Evolutionary conservation across 2,329 filamentous ascomycete species (phyloP).

Genomic region (Cladosporium sp.): DNA sequence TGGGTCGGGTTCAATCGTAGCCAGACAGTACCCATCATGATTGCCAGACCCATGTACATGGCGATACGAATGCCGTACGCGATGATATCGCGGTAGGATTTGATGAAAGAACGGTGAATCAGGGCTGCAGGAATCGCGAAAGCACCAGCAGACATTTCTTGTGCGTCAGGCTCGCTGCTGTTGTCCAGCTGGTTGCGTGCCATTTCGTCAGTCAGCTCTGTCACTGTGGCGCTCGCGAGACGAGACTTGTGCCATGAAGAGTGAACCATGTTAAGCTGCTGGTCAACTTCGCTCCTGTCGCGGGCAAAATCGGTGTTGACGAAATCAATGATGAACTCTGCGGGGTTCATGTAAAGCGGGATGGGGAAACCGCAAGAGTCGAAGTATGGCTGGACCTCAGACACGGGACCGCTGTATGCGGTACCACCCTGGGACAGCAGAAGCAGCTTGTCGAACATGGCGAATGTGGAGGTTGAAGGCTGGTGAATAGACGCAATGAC

Average conservation of each 20-base stretch:
- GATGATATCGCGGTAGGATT: slow-evolving; percentile 77
- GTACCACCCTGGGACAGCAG: slow-evolving; percentile 67
- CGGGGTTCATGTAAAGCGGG: slow-evolving; percentile 70
- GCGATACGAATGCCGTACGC: slow-evolving; percentile 77
- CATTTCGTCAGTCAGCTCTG: slow-evolving; percentile 33
- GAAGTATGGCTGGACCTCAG: slow-evolving; percentile 60
- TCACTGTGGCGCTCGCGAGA: slow-evolving; percentile 33
- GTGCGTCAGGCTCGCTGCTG: slow-evolving; percentile 26
- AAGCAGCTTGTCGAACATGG: slow-evolving; percentile 74
- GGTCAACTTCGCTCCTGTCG: slow-evolving; percentile 44
- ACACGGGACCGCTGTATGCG: slow-evolving; percentile 67
- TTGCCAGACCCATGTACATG: slow-evolving; percentile 76
- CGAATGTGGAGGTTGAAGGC: slow-evolving; percentile 73
- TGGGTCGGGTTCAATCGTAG: slow-evolving; percentile 66
- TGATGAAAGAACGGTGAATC: slow-evolving; percentile 75
- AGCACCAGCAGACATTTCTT: slow-evolving; percentile 39
- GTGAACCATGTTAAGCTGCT: slow-evolving; percentile 52
- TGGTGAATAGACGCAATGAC: slow-evolving; percentile 83
- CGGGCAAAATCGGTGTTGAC: slow-evolving; percentile 71
- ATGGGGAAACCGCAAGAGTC: slow-evolving; percentile 56
- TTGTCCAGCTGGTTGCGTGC: slow-evolving; percentile 31
- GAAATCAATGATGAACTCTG: slow-evolving; percentile 74
- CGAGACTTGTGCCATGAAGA: slow-evolving; percentile 52
- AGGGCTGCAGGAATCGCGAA: slow-evolving; percentile 58
- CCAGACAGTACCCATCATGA: slow-evolving; percentile 89